These are phyloP conservation scores for Lenwebbia sp. DNA, from an alignment of 345 rosid genomes.

Conservation along the genomic window DNA sequence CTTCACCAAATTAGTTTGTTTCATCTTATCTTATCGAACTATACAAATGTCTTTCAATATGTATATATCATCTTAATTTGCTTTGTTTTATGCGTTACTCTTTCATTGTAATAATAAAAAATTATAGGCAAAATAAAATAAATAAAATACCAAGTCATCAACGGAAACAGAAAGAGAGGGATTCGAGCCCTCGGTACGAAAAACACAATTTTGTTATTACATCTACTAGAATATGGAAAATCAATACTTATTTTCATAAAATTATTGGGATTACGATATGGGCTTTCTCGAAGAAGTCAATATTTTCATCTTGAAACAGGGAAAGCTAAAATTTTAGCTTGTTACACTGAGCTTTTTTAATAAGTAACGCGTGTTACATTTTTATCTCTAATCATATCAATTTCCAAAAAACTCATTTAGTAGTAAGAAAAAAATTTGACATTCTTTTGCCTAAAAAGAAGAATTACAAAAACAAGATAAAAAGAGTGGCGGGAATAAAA, in stretches of 20 bases:
- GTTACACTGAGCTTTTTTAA: neutral
- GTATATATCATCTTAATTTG: neutral
- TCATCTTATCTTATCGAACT: neutral
- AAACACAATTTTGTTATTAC: neutral
- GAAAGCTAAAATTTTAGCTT: accelerated
- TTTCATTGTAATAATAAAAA: neutral
- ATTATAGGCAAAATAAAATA: neutral
- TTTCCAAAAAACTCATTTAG: neutral
- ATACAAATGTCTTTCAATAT: neutral
- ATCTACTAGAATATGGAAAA: neutral
- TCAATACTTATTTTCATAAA: neutral
- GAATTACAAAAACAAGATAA: neutral
- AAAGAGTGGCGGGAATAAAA: neutral
- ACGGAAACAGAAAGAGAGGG: no score
- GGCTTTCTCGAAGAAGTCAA: no score
- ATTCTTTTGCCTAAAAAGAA: neutral
- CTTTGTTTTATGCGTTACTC: neutral
- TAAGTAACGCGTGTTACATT: accelerated
- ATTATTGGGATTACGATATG: neutral
- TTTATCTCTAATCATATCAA: accelerated
- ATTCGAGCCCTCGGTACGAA: no score
- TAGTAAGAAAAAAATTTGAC: neutral
- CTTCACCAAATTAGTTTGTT: neutral
- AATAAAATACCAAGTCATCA: no score
- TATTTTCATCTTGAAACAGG: neutral